Percentiles rank a stretch among this genome's conserved stretches.
Conservation (phyloP, 805 yeast genomes). For the Pichia sporocuriosa region DNA sequence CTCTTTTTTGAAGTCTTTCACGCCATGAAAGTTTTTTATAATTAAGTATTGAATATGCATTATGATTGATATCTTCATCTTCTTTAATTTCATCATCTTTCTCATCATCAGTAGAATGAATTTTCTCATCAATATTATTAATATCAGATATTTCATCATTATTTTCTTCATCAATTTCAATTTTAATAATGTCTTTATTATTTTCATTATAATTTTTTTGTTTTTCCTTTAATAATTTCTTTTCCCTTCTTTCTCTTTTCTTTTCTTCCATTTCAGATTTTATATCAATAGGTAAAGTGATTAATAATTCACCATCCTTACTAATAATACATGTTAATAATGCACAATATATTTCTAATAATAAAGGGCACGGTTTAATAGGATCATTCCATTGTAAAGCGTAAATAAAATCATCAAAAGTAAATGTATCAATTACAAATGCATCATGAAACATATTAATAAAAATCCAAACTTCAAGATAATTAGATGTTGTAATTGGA, state of each 20-base stretch:
- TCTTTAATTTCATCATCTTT: constrained; percentile 19
- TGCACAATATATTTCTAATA: constrained; percentile 66
- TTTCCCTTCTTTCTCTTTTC: constrained; percentile 15
- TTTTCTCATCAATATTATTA: constrained; percentile 34
- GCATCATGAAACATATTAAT: constrained; percentile 63
- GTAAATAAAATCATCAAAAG: constrained; percentile 70
- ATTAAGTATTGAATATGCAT: constrained; percentile 44
- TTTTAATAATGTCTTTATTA: constrained; percentile 19
- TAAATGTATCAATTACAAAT: constrained; percentile 59
- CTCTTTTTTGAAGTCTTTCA: constrained; percentile 65
- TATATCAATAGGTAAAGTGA: constrained; percentile 25
- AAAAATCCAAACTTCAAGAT: constrained; percentile 70
- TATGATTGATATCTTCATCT: constrained; percentile 31
- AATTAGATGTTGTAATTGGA: constrained; percentile 28
- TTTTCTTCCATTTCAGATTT: constrained; percentile 18
- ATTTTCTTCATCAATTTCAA: constrained; percentile 19
- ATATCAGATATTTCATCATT: constrained; percentile 14
- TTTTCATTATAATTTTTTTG: constrained; percentile 21
- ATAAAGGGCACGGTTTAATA: constrained; percentile 41
- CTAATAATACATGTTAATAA: constrained; percentile 49
- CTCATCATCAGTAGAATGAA: constrained; percentile 30
- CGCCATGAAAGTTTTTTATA: constrained; percentile 66
- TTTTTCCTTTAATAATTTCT: constrained; percentile 14
- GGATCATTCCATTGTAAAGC: constrained; percentile 45
- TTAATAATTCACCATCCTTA: constrained; percentile 27